Evolutionary conservation across 495 filamentous ascomycete genomes (phyloP), one percentile per base, ranked within the genome.

Genomic region (Talaromyces ruber): DNA sequence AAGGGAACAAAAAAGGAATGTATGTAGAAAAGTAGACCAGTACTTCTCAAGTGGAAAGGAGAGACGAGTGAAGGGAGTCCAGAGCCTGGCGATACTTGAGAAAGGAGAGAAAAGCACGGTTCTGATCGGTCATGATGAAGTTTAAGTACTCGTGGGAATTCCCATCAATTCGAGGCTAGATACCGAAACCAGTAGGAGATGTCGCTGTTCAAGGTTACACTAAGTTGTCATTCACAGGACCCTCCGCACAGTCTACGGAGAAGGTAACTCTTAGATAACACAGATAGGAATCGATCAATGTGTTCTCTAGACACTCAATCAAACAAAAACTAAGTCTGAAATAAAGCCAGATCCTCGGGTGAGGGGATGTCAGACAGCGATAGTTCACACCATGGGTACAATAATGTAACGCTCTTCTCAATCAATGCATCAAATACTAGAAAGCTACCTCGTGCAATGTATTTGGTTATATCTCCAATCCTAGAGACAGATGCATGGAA

Each of bases 21-120:
- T 57, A 57, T 32, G 26, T 57, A 18, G 54, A 57, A 34, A 34
- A 57, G 54, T 57, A 60, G 12, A 60, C 59, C 59, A 60, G 59
- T 51, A 60, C 59, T 60, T 60, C n/a, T 51, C 18, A 32, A n/a
- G 24, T 9, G 29, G 22, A 6, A 60, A 60, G 30, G 59, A 50
- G 59, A 47, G 59, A 60, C 59, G 9, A 37, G 22, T 60, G n/a
- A 25, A 28, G 16, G 22, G n/a, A 51, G 16, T 60, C 26, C 12
- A 60, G 11, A 22, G 26, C 8, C 32, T 51, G 18, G n/a, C 18
- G 9, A 60, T 14, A 50, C 21, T 22, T 34, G 11, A 8, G 28
- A 58, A 30, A 52, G 8, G 30, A 59, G 12, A 60, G 43, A 30
- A 26, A 60, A 50, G 11, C 39, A 60, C 11, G 14, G n/a, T n/a